Evolutionary conservation across 1,139 yeast species (phyloP).

Genomic region (Debaryomycetaceae sp.): DNA sequence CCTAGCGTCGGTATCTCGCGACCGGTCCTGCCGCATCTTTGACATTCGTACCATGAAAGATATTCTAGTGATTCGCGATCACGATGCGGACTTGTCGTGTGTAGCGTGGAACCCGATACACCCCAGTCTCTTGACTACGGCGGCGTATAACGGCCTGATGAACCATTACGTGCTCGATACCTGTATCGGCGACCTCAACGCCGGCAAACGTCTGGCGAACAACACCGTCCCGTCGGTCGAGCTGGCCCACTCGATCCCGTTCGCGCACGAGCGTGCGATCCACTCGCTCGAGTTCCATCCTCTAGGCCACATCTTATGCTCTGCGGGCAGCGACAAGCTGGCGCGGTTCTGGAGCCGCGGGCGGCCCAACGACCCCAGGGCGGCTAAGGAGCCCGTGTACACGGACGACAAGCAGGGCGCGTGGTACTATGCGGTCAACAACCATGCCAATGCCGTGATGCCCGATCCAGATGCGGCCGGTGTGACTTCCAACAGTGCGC

Average conservation of each 20-base stretch:
- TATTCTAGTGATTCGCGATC: conserved; percentile 59
- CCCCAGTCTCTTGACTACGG: conserved; percentile 68
- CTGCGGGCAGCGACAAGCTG: conserved; percentile 90
- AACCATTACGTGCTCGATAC: conserved; percentile 64
- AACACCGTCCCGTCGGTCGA: conserved; percentile 12
- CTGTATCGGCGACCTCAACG: conserved; percentile 20
- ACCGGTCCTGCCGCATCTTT: conserved; percentile 76
- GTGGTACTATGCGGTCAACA: conserved; percentile 63
- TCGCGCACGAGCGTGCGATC: conserved; percentile 90
- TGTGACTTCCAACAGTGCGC: background rate
- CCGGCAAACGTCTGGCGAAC: conserved; percentile 2
- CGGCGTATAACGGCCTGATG: conserved; percentile 83
- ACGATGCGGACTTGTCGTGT: conserved; percentile 78
- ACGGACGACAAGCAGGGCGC: conserved; percentile 63
- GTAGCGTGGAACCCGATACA: conserved; percentile 92
- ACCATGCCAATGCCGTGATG: conserved; percentile 49
- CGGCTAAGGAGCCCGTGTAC: conserved; percentile 73
- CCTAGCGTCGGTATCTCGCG: conserved; percentile 81
- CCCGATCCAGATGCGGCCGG: conserved; percentile 6
- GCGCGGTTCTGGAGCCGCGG: conserved; percentile 95
- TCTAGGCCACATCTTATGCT: conserved; percentile 78
- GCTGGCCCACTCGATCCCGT: conserved; percentile 63
- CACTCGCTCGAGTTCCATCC: conserved; percentile 91
- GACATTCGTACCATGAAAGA: conserved; percentile 82
- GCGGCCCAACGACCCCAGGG: conserved; percentile 79